phyloP scores from a whole-genome alignment of 2,329 filamentous ascomycete species.

The Colletotrichum sp. region DNA sequence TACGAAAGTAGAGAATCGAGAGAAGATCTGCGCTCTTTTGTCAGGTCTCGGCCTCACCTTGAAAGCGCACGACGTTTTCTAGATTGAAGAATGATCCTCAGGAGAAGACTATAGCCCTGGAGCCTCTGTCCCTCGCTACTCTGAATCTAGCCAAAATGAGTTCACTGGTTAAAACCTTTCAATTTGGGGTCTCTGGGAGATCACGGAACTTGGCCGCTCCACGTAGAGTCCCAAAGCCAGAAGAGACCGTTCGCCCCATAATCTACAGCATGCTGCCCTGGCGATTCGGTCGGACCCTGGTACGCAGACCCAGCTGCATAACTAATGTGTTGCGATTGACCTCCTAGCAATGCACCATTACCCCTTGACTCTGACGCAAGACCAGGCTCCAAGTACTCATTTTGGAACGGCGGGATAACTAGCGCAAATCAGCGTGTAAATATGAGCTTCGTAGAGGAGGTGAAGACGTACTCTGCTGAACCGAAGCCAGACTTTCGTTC shows the following conservation, averaged over 20 bases:
- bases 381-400: not conserved
- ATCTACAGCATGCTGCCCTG: not conserved
- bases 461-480: not conserved
- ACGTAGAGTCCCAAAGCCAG: not conserved
- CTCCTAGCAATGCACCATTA: not conserved
- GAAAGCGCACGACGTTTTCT: not conserved
- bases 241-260: not conserved
- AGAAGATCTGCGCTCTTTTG: accelerated
- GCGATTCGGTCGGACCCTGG: not conserved
- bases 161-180: accelerated
- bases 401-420: not conserved
- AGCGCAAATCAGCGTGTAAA: not conserved
- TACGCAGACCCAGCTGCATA: not conserved
- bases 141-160: not conserved
- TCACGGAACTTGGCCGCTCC: not conserved
- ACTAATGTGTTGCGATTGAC: not conserved
- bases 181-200: not conserved
- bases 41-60: not conserved
- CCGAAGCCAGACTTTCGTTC: not conserved
- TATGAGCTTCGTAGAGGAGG: accelerated
- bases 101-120: not conserved
- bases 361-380: not conserved
- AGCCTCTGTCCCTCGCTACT: not conserved
- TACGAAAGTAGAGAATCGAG: accelerated
- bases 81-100: not conserved